These are phyloP conservation scores for Didymella glomerata DNA, from an alignment of 2,329 filamentous ascomycete genomes.

Conservation along the genomic window DNA sequence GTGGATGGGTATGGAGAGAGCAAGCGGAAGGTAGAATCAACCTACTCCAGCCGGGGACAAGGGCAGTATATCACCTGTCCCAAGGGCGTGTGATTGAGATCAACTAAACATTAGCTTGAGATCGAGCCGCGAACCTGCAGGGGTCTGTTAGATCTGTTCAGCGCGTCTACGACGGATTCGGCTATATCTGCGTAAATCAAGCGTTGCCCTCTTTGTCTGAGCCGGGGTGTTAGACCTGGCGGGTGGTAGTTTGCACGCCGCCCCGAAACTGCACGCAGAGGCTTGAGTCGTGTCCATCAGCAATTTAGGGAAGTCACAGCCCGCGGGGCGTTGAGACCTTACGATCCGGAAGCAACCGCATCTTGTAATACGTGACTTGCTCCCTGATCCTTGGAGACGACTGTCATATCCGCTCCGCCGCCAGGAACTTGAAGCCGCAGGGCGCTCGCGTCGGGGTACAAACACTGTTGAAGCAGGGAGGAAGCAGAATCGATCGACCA, in stretches of 20 bases:
- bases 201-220: slow-evolving; percentile 32
- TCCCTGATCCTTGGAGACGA: slow-evolving; percentile 35
- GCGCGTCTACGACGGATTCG: slow-evolving; percentile 38
- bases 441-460: slow-evolving; percentile 29
- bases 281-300: slow-evolving; percentile 40
- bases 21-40: slow-evolving; percentile 17
- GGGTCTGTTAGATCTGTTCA: slow-evolving; percentile 32
- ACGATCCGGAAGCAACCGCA: slow-evolving; percentile 34
- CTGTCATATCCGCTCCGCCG: slow-evolving; percentile 27
- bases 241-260: slow-evolving; percentile 33
- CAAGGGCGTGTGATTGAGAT: slow-evolving; percentile 41
- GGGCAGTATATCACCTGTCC: slow-evolving; percentile 41
- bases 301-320: slow-evolving; percentile 35
- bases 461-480: slow-evolving; percentile 30
- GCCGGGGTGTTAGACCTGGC: slow-evolving; percentile 33
- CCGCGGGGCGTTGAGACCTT: slow-evolving; percentile 31
- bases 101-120: slow-evolving; percentile 42
- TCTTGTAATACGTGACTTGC: slow-evolving; percentile 34
- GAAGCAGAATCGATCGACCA: slow-evolving; percentile 37
- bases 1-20: slow-evolving; percentile 14
- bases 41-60: slow-evolving; percentile 30
- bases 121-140: slow-evolving; percentile 43
- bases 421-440: slow-evolving; percentile 36
- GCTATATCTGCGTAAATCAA: slow-evolving; percentile 42
- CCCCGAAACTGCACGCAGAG: slow-evolving; percentile 24